Percentiles rank a stretch among this genome's conserved stretches.
These are phyloP conservation scores for Mortierella sp. DNA, from an alignment of 371 early-diverging fungal genomes.

Conservation along the genomic window DNA sequence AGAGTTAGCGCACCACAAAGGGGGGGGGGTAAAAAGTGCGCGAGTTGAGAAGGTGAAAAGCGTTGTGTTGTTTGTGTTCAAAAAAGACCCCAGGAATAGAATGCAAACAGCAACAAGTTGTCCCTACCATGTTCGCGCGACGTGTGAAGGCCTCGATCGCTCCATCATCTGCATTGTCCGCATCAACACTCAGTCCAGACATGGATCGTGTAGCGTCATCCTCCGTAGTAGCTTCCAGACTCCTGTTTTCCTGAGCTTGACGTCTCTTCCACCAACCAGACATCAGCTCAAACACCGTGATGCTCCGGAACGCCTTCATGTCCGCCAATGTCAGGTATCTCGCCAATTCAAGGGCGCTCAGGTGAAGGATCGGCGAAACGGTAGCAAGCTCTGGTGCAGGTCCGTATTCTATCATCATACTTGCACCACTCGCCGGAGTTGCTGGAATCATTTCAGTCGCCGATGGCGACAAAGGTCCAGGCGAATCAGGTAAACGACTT, in stretches of 20 bases:
- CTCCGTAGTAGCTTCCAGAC: not conserved
- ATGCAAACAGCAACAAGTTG: not conserved
- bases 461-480: not conserved
- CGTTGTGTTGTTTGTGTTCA: not conserved
- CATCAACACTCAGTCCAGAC: conserved; percentile 8
- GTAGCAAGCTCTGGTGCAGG: conserved; percentile 32
- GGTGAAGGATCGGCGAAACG: conserved; percentile 45
- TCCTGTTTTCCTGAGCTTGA: conserved; percentile 28
- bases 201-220: conserved; percentile 2
- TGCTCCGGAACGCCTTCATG: conserved; percentile 55
- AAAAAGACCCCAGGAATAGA: not conserved
- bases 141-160: conserved; percentile 60
- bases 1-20: too few species aligned
- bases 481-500: not conserved
- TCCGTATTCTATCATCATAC: conserved; percentile 18
- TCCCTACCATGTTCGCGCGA: conserved; percentile 56
- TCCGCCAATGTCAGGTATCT: conserved; percentile 62
- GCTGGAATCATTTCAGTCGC: conserved; percentile 1
- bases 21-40: too few species aligned
- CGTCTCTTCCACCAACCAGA: conserved; percentile 54
- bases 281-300: conserved; percentile 59
- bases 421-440: not conserved
- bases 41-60: too few species aligned
- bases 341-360: conserved; percentile 58
- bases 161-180: conserved; percentile 36